A percentile compares a stretch with the other conserved stretches of the same genome.
Evolutionary conservation across 1,139 yeast species (phyloP).

Genomic region (Geotrichum candidum): DNA sequence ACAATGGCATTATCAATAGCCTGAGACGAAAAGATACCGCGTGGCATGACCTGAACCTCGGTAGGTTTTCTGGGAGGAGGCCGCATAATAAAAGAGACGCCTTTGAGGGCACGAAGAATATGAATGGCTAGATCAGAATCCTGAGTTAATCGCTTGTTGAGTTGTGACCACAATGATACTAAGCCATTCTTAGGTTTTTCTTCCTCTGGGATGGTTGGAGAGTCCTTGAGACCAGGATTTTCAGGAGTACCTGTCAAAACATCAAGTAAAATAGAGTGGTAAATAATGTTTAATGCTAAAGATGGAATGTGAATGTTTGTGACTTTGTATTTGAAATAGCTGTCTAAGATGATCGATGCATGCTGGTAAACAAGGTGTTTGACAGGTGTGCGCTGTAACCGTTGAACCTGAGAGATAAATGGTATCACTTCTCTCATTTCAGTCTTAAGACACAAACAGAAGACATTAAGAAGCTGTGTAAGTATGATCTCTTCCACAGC

Average conservation of each 20-base stretch:
- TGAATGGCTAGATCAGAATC: slow-evolving; percentile 14
- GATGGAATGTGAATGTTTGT: slow-evolving; percentile 12
- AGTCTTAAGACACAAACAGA: slow-evolving; percentile 9
- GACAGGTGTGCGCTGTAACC: slow-evolving; percentile 13
- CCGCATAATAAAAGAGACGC: slow-evolving; percentile 21
- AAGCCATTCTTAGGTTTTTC: slow-evolving; percentile 20
- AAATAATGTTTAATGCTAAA: slow-evolving; percentile 15
- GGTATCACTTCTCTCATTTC: slow-evolving; percentile 15
- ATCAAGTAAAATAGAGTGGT: slow-evolving; percentile 18
- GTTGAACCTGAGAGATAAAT: slow-evolving; percentile 16
- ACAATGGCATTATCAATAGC: slow-evolving; percentile 16
- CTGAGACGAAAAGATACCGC: slow-evolving; percentile 19
- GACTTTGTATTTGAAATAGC: slow-evolving; percentile 13
- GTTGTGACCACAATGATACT: slow-evolving; percentile 17
- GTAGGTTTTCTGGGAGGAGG: slow-evolving; percentile 21
- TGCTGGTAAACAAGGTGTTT: slow-evolving; percentile 14
- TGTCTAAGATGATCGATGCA: slow-evolving; percentile 11
- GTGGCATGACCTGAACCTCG: slow-evolving; percentile 19
- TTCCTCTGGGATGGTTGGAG: slow-evolving; percentile 16
- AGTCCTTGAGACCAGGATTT: slow-evolving; percentile 12
- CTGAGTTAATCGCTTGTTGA: slow-evolving; percentile 17
- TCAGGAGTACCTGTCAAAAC: slow-evolving; percentile 23
- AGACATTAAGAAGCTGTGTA: slow-evolving; percentile 9
- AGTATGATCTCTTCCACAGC: slow-evolving; percentile 13
- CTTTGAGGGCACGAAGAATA: slow-evolving; percentile 17